These are phyloP conservation scores for Colletotrichum camelliae DNA, from an alignment of 2,329 filamentous ascomycete genomes.

Conservation along the genomic window DNA sequence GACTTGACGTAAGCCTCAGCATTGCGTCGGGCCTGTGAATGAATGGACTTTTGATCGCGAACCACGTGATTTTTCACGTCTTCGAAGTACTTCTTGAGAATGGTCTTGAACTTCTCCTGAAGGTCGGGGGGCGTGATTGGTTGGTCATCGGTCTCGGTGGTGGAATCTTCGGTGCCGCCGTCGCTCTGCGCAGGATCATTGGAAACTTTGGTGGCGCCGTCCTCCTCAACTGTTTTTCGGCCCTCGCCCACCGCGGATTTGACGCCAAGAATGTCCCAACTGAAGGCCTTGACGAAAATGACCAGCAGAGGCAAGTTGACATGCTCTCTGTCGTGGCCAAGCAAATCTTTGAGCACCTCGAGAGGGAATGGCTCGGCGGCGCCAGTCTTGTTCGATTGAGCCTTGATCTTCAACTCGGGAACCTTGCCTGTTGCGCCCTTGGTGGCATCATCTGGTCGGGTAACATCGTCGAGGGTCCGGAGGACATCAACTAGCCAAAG, in stretches of 20 bases:
- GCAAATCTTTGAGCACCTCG: slow-evolving; percentile 95
- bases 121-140: slow-evolving; percentile 79
- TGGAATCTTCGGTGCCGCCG: slow-evolving; percentile 6
- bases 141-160: slow-evolving; percentile 56
- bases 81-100: slow-evolving; percentile 88
- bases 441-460: slow-evolving; percentile 66
- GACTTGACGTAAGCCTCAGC: slow-evolving; percentile 98
- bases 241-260: slow-evolving; percentile 74
- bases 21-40: slow-evolving; percentile 88
- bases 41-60: slow-evolving; percentile 90
- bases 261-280: slow-evolving; percentile 92
- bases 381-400: slow-evolving; percentile 63
- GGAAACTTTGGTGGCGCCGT: slow-evolving; percentile 67
- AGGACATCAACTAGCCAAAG: slow-evolving; percentile 93
- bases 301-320: slow-evolving; percentile 89
- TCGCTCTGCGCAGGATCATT: slow-evolving; percentile 6
- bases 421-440: slow-evolving; percentile 68
- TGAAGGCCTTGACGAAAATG: slow-evolving; percentile 93
- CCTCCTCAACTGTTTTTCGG: slow-evolving; percentile 84
- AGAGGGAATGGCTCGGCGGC: slow-evolving; percentile 92
- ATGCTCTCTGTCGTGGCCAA: slow-evolving; percentile 93
- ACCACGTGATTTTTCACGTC: slow-evolving; percentile 89
- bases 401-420: slow-evolving; percentile 62
- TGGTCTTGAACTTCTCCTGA: slow-evolving; percentile 84
- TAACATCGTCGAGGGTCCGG: slow-evolving; percentile 76